phyloP scores from a whole-genome alignment of 2,329 filamentous ascomycete species.

The Aphanoascus verrucosus region DNA sequence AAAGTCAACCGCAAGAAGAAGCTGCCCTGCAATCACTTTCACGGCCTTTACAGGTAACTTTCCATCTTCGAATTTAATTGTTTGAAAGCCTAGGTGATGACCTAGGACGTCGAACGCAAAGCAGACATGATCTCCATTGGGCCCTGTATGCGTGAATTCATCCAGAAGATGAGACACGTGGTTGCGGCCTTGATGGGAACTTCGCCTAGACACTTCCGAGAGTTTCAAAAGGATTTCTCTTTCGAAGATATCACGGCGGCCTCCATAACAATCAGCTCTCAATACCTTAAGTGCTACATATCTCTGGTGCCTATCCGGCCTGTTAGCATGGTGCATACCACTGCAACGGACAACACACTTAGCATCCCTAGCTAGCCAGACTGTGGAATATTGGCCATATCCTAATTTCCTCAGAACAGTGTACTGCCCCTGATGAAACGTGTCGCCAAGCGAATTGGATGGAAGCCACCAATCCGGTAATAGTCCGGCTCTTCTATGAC shows the following conservation, averaged over 20 bases:
- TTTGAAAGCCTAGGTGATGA: conserved; percentile 20
- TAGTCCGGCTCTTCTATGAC: conserved; percentile 22
- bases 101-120: conserved; percentile 22
- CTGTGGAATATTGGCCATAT: conserved; percentile 13
- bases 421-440: conserved; percentile 17
- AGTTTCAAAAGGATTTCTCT: conserved; percentile 19
- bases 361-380: conserved; percentile 51
- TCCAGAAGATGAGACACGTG: conserved; percentile 19
- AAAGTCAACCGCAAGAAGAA: conserved; percentile 23
- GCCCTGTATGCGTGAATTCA: conserved; percentile 22
- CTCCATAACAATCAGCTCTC: conserved; percentile 22
- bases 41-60: conserved; percentile 19
- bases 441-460: conserved; percentile 23
- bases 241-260: conserved; percentile 20
- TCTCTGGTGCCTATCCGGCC: conserved; percentile 15
- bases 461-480: conserved; percentile 25
- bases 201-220: conserved; percentile 14
- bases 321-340: conserved; percentile 11
- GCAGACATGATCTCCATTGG: conserved; percentile 24
- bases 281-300: conserved; percentile 21
- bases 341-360: conserved; percentile 24
- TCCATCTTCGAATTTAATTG: conserved; percentile 18
- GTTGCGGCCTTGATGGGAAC: conserved; percentile 18
- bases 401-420: conserved; percentile 15
- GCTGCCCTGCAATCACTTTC: conserved; percentile 19